Base-by-base conservation (phyloP, 208 protist genomes). In the Zelonia costaricensis region DNA sequence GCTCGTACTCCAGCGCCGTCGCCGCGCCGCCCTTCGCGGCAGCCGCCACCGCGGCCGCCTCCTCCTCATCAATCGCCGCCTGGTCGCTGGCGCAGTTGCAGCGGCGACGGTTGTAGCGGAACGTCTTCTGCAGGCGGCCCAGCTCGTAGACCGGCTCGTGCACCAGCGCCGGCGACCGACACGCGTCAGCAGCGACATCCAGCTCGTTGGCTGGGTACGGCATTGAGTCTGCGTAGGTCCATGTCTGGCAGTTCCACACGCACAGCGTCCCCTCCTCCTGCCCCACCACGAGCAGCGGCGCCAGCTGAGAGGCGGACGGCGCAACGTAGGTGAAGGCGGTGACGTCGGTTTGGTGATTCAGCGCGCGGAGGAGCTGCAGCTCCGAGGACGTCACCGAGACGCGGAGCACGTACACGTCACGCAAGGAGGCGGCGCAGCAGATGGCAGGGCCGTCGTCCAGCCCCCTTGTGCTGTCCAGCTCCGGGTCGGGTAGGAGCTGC, bases 231-330 rank as follows among this genome's bases (percentile, higher is more conserved):
- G 69, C 53, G 56, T 85, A 79, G 15, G 18, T 0, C 61, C 69
- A 75, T 3, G 47, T 40, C 4, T 16, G 0, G 30, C 49, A 55
- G 44, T 74, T 49, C 76, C 79, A 85, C 18, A 63, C 38, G 27
- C 63, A 63, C 4, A 85, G 67, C 16, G 65, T 61, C 31, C 79
- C 79, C 23, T 78, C 71, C 42, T 85, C 70, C 45, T 82, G 79
- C 3, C 79, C 79, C 3, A 80, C 63, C 8, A 78, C 51, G 15
- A 85, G 54, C 44, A 68, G 51, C 40, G 55, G 63, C 46, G 33
- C 23, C 13, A 55, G 53, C 3, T 71, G 62, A 13, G 65, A 30
- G 3, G 58, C 43, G 16, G 70, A 44, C 0, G 74, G 40, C 23
- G 25, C 38, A 18, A 69, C 45, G 16, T 53, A 48, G 4, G 48